These are phyloP conservation scores for Seminavis robusta DNA, from an alignment of 108 stramenopile species.

Conservation along the genomic window DNA sequence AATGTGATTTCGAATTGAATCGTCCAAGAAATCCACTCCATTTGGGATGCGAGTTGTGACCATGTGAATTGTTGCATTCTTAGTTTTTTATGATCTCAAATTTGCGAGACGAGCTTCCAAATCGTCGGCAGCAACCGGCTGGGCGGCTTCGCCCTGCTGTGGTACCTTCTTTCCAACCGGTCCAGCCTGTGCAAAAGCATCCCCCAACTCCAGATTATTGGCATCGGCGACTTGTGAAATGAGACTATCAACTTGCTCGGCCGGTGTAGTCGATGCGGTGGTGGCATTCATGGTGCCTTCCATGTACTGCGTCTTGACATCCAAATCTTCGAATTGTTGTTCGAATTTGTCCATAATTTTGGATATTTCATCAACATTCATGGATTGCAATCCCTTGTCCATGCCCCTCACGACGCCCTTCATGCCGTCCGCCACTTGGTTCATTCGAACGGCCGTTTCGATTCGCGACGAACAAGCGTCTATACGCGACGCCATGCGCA, in stretches of 20 bases:
- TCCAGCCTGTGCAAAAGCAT: constrained; percentile 74
- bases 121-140: constrained; percentile 52
- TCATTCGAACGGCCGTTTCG: constrained; percentile 96
- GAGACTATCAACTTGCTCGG: constrained; percentile 92
- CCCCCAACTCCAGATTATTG: constrained; percentile 82
- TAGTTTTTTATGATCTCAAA: constrained; percentile 40
- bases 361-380: constrained; percentile 94
- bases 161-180: constrained; percentile 78
- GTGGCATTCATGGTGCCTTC: constrained; percentile 94
- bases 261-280: constrained; percentile 94
- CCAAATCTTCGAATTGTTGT: constrained; percentile 98
- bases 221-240: constrained; percentile 93
- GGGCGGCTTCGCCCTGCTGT: constrained; percentile 36
- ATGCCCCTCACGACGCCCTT: constrained; percentile 91
- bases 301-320: constrained; percentile 95
- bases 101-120: constrained; percentile 83
- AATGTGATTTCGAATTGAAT: too few species aligned
- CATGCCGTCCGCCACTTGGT: constrained; percentile 90
- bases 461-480: constrained; percentile 95
- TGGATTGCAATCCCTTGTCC: constrained; percentile 82
- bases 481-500: constrained; percentile 88
- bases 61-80: not conserved
- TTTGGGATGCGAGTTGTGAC: too few species aligned
- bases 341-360: constrained; percentile 96
- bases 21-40: too few species aligned